These are phyloP conservation scores for Penicillium subrubescens DNA, from an alignment of 495 filamentous ascomycete species.

Conservation along the genomic window DNA sequence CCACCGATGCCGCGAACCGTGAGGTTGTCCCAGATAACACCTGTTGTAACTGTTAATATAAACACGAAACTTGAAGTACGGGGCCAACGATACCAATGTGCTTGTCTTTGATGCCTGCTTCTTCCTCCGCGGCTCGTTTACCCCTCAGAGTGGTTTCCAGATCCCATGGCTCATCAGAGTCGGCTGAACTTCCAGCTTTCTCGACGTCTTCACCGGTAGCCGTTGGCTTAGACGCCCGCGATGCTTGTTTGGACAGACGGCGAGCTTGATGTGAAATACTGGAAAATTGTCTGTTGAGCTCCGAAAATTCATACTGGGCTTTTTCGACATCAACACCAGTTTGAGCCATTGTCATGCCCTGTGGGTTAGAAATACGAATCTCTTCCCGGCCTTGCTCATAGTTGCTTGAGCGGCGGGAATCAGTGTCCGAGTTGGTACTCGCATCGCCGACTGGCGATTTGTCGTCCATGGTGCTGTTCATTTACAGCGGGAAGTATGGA, in stretches of 20 bases:
- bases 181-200: conserved; percentile 48
- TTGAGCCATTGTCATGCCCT: conserved; percentile 48
- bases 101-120: conserved; percentile 78
- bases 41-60: conserved; percentile 27
- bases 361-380: conserved; percentile 32
- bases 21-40: conserved; percentile 77
- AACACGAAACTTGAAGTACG: background rate
- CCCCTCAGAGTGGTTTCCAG: conserved; percentile 71
- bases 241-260: conserved; percentile 44
- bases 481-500: background rate
- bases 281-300: conserved; percentile 73
- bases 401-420: conserved; percentile 24
- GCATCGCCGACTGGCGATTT: background rate
- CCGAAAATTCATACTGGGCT: conserved; percentile 76
- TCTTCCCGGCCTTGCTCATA: conserved; percentile 39
- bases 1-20: conserved; percentile 79
- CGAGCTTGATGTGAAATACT: conserved; percentile 60
- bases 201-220: conserved; percentile 47
- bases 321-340: conserved; percentile 67
- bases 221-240: conserved; percentile 41
- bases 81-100: conserved; percentile 54
- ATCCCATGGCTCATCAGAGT: conserved; percentile 64
- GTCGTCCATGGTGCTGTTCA: background rate
- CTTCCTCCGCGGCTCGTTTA: conserved; percentile 65
- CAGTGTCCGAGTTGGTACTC: background rate